Conservation (phyloP, 2,329 filamentous ascomycete genomes). For the Dactylellina haptotyla region DNA sequence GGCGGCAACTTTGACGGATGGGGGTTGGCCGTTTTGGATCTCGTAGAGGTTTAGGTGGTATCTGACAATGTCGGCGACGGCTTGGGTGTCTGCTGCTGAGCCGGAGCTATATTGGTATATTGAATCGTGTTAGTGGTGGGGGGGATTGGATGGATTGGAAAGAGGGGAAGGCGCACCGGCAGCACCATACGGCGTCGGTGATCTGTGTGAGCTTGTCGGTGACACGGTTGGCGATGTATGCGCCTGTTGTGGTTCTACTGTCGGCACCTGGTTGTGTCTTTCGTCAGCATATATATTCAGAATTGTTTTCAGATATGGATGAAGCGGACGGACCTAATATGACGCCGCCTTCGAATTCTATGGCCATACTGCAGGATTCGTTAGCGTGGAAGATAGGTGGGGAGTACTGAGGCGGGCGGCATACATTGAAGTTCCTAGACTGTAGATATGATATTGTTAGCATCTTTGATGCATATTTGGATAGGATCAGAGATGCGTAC, state of each 20-base stretch:
- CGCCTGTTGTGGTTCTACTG: slow-evolving; percentile 94
- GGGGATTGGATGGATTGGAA: too few relatives aligned
- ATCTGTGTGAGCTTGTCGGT: slow-evolving; percentile 99
- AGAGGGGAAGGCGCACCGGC: slow-evolving; percentile 66
- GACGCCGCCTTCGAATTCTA: slow-evolving; percentile 98
- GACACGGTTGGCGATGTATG: slow-evolving; percentile 98
- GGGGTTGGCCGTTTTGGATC: slow-evolving; percentile 86
- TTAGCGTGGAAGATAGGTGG: slow-evolving; percentile 42
- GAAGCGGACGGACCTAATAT: slow-evolving; percentile 74
- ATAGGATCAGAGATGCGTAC: slow-evolving; percentile 67
- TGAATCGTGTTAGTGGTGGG: too few relatives aligned
- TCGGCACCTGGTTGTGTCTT: slow-evolving; percentile 76
- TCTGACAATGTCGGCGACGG: slow-evolving; percentile 96
- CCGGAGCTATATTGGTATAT: slow-evolving; percentile 75
- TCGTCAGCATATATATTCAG: not conserved
- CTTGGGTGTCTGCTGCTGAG: slow-evolving; percentile 96
- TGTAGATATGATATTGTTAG: slow-evolving; percentile 63
- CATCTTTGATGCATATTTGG: slow-evolving; percentile 43
- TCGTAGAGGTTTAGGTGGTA: slow-evolving; percentile 91
- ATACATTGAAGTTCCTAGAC: slow-evolving; percentile 97
- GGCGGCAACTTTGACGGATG: slow-evolving; percentile 93
- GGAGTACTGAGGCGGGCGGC: slow-evolving; percentile 60
- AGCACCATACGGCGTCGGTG: slow-evolving; percentile 99
- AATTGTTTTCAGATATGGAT: not conserved
- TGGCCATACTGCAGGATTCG: slow-evolving; percentile 78